Percentiles rank a stretch among this genome's conserved stretches.
phyloP scores from a whole-genome alignment of 2,329 filamentous ascomycete genomes.

The Colletotrichum eremochloae region DNA sequence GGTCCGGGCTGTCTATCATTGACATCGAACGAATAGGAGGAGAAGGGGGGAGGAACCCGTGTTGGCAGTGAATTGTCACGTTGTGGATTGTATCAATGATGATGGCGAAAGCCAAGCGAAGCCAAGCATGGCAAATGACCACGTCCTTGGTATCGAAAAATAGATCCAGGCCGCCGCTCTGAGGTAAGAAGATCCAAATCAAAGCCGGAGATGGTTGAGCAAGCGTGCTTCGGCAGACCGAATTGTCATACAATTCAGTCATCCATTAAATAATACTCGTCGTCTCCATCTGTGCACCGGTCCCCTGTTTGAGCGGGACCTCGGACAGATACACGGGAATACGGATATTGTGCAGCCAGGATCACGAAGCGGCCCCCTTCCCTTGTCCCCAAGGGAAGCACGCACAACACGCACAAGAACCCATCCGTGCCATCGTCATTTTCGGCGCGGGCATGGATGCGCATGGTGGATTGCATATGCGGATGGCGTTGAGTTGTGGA shows the following conservation, averaged over 20 bases:
- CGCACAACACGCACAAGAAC: slow-evolving; percentile 6
- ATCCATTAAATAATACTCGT: not conserved
- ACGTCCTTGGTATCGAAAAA: slow-evolving; percentile 15
- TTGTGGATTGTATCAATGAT: slow-evolving; percentile 18
- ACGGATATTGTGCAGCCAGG: slow-evolving; percentile 28
- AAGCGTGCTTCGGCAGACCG: slow-evolving; percentile 10
- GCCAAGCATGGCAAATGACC: slow-evolving; percentile 18
- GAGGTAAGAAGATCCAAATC: slow-evolving; percentile 34
- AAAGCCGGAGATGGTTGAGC: not conserved
- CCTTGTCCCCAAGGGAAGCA: slow-evolving; percentile 16
- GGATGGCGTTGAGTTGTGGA: slow-evolving; percentile 14
- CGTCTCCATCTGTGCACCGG: not conserved
- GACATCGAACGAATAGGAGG: not conserved
- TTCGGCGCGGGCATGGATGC: slow-evolving; percentile 25
- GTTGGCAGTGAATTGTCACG: not conserved
- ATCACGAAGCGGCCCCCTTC: slow-evolving; percentile 20
- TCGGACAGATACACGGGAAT: slow-evolving; percentile 32
- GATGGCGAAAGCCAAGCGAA: slow-evolving; percentile 18
- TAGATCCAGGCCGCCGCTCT: slow-evolving; percentile 10
- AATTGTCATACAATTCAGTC: slow-evolving; percentile 17
- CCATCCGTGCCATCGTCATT: slow-evolving; percentile 35
- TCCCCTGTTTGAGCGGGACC: slow-evolving; percentile 4
- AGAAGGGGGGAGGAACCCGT: not conserved
- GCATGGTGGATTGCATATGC: slow-evolving; percentile 24
- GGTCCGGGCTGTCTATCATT: not conserved